Conservation (phyloP, 1,284 basidiomycete species). For the Cryptococcus floricola region DNA sequence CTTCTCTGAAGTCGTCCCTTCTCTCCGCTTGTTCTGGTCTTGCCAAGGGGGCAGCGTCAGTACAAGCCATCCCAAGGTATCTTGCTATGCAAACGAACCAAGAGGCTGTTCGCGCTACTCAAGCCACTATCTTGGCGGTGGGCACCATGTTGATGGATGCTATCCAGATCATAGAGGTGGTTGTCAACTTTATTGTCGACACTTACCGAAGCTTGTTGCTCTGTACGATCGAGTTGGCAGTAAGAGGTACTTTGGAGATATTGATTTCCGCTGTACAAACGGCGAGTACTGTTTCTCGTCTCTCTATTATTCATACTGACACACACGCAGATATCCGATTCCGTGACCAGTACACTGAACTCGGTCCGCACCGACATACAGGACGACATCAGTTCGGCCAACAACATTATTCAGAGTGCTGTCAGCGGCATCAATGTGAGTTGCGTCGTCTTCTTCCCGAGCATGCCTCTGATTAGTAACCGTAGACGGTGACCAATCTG, state of each 20-base stretch:
- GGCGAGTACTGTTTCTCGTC: constrained; percentile 52
- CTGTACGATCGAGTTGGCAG: constrained; percentile 85
- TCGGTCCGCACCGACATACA: constrained; percentile 65
- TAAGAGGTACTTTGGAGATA: constrained; percentile 73
- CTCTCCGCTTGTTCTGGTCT: constrained; percentile 75
- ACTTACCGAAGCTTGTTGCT: constrained; percentile 86
- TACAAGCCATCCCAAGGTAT: constrained; percentile 80
- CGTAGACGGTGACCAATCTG: constrained; percentile 54
- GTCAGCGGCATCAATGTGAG: constrained; percentile 63
- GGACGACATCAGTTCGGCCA: constrained; percentile 63
- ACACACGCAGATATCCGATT: constrained; percentile 62
- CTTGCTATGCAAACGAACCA: constrained; percentile 79
- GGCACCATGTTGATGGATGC: constrained; percentile 61
- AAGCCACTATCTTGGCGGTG: constrained; percentile 71
- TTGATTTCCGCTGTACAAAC: constrained; percentile 75
- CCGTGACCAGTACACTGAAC: constrained; percentile 61
- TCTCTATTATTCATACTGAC: background rate
- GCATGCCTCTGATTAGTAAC: background rate
- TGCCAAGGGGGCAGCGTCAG: constrained; percentile 72
- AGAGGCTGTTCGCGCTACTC: constrained; percentile 70
- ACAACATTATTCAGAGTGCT: constrained; percentile 63
- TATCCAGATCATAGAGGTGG: constrained; percentile 74
- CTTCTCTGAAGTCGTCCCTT: constrained; percentile 66
- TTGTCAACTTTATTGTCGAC: constrained; percentile 88
- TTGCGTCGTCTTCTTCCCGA: background rate